Conservation (phyloP, 148 eudicot genomes). For the Chenopodium formosanum region DNA sequence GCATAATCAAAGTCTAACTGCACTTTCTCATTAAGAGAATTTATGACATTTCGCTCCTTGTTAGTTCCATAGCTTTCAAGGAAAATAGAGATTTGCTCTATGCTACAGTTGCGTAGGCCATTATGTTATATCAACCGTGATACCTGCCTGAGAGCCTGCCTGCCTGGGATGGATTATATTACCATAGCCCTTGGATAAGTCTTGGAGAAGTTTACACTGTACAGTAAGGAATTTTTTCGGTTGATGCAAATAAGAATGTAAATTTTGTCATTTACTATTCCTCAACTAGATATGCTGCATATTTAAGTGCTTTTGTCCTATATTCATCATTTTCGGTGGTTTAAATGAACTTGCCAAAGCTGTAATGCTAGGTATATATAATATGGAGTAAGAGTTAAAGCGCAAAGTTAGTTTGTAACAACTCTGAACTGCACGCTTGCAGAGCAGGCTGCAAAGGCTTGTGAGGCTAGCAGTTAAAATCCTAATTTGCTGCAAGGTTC, state of each 20-base stretch:
- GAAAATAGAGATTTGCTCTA: neutral
- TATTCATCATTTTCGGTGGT: neutral
- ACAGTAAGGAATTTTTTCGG: neutral
- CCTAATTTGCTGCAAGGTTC: neutral
- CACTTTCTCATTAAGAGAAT: neutral
- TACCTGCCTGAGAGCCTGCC: neutral
- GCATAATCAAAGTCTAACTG: neutral
- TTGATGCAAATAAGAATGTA: neutral
- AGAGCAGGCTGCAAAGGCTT: neutral
- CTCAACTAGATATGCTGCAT: neutral
- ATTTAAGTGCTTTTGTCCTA: slow-evolving; percentile 1
- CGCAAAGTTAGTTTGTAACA: neutral
- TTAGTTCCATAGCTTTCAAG: neutral
- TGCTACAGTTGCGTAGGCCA: neutral
- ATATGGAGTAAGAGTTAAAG: neutral
- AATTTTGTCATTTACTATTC: neutral
- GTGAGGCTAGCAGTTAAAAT: neutral
- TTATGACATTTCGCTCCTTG: neutral
- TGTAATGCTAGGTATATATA: neutral
- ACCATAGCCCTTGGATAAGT: neutral
- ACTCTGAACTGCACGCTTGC: neutral
- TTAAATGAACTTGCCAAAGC: neutral
- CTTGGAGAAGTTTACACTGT: neutral
- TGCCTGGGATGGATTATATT: neutral
- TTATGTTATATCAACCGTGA: too few species aligned